These are phyloP conservation scores for Spathaspora hagerdaliae DNA, from an alignment of 805 yeast genomes.

Conservation along the genomic window DNA sequence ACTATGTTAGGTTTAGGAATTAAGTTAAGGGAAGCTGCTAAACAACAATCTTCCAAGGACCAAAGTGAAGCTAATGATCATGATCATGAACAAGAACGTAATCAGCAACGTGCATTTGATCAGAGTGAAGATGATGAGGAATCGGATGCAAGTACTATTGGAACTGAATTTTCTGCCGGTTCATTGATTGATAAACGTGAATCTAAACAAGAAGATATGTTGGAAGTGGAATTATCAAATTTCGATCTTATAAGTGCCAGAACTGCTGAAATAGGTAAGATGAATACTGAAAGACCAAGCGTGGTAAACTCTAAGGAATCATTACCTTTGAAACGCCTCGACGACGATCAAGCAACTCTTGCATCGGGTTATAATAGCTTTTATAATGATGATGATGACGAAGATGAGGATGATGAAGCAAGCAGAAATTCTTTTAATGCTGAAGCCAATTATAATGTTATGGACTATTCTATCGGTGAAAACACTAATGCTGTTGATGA, in stretches of 20 bases:
- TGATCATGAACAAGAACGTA: background rate
- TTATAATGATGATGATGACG: conserved; percentile 1
- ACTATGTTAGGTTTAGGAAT: conserved; percentile 28
- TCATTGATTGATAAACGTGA: background rate
- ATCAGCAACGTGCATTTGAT: background rate
- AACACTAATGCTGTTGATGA: background rate
- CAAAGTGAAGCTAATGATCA: background rate
- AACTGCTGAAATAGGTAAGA: conserved; percentile 25
- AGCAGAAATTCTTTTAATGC: background rate
- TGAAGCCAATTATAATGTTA: background rate
- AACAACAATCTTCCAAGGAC: background rate
- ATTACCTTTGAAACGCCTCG: conserved; percentile 11
- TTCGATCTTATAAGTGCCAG: conserved; percentile 25
- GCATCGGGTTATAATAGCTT: background rate
- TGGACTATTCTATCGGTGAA: conserved; percentile 7
- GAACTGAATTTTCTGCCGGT: conserved; percentile 5
- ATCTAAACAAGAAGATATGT: background rate
- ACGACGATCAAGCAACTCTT: background rate
- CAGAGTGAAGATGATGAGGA: conserved; percentile 7
- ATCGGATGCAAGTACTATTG: conserved; percentile 17
- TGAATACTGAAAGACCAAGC: conserved; percentile 21
- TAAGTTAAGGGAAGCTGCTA: conserved; percentile 5
- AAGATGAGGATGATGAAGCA: background rate
- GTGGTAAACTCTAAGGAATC: conserved; percentile 27
- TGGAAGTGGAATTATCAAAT: conserved; percentile 21